Percentiles rank a stretch among this genome's conserved stretches.
These are phyloP conservation scores for Lichtheimia hyalospora DNA, from an alignment of 371 early-diverging fungal genomes.

Conservation along the genomic window DNA sequence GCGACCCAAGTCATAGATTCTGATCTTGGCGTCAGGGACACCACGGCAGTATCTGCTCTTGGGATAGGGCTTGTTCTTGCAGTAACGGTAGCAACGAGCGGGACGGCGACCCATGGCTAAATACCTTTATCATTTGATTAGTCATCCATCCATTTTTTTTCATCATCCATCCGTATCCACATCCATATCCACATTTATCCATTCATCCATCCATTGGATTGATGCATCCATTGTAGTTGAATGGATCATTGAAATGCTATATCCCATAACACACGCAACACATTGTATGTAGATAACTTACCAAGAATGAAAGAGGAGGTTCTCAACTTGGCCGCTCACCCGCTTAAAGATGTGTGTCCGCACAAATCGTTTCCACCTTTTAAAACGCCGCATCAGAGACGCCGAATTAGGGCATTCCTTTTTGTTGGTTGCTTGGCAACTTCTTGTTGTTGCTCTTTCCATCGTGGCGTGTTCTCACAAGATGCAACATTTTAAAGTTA, in stretches of 20 bases:
- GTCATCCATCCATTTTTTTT: neutral
- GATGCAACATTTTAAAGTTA: no score
- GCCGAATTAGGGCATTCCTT: no score
- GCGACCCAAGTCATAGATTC: conserved; percentile 99
- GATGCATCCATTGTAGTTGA: no score
- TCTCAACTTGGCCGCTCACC: neutral
- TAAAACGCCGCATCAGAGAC: no score
- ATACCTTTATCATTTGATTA: neutral
- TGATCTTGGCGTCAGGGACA: conserved; percentile 99
- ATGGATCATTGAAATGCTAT: no score
- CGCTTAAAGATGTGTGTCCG: neutral
- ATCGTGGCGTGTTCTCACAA: no score
- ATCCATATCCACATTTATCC: neutral
- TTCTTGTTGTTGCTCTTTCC: no score
- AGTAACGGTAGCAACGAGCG: conserved; percentile 99
- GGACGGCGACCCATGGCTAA: conserved; percentile 97
- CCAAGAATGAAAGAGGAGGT: conserved; percentile 3
- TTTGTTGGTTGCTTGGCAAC: no score
- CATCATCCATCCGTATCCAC: conserved; percentile 3
- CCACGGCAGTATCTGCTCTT: conserved; percentile 99
- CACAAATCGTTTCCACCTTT: no score
- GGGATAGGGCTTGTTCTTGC: conserved; percentile 99
- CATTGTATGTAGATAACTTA: neutral
- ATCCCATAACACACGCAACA: no score
- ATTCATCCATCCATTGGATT: no score